These are phyloP conservation scores for Endocarpon pusillum DNA, from an alignment of 495 filamentous ascomycete genomes.

Conservation along the genomic window DNA sequence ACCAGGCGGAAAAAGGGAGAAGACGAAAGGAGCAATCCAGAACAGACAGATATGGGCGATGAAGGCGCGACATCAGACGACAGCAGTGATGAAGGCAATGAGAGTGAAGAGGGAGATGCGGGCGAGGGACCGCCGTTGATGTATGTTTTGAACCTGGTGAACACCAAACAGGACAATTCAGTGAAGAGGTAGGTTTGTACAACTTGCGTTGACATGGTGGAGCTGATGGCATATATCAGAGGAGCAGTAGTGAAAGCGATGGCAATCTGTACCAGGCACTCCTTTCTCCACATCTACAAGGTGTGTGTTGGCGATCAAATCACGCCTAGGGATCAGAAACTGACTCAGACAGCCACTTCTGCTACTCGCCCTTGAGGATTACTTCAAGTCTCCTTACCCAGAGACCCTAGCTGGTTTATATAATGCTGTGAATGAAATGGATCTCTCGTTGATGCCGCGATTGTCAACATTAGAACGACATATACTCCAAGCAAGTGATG, in stretches of 20 bases:
- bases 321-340: not conserved
- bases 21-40: slow-evolving; percentile 25
- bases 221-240: slow-evolving; percentile 26
- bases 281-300: slow-evolving; percentile 99
- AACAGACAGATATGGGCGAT: slow-evolving; percentile 36
- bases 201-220: slow-evolving; percentile 2
- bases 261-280: slow-evolving; percentile 97
- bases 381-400: slow-evolving; percentile 81
- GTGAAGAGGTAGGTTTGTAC: slow-evolving; percentile 47
- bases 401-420: slow-evolving; percentile 85
- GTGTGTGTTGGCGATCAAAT: slow-evolving; percentile 21
- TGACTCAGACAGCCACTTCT: slow-evolving; percentile 55
- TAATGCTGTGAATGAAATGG: slow-evolving; percentile 88
- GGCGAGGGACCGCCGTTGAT: slow-evolving; percentile 79
- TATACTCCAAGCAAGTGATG: slow-evolving; percentile 77
- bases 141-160: slow-evolving; percentile 94
- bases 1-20: slow-evolving; percentile 36
- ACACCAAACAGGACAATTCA: slow-evolving; percentile 87
- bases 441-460: slow-evolving; percentile 82
- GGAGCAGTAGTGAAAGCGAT: slow-evolving; percentile 95
- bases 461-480: slow-evolving; percentile 68
- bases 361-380: slow-evolving; percentile 88
- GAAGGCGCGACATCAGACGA: slow-evolving; percentile 28
- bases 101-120: slow-evolving; percentile 46
- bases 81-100: slow-evolving; percentile 38